Evolutionary conservation across 768 basidiomycete species (phyloP).

Genomic region (Leccinum rimulosum): DNA sequence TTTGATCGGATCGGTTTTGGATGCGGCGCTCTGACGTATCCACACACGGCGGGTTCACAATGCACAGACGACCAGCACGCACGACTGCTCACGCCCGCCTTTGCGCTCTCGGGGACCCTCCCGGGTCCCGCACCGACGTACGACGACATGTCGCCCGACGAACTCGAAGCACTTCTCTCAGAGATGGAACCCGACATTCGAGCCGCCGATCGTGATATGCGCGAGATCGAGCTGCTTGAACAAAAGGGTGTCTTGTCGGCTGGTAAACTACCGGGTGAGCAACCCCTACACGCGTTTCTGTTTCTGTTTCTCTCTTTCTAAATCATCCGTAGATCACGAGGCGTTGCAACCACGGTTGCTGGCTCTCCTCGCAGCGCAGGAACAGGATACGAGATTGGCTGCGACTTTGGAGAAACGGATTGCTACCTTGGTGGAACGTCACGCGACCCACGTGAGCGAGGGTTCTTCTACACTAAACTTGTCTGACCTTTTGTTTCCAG

Average conservation of each 20-base stretch:
- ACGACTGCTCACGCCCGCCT: conserved; percentile 69
- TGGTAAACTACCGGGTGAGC: conserved; percentile 62
- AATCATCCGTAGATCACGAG: conserved; percentile 50
- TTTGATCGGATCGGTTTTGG: too few relatives aligned
- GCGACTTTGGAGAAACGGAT: conserved; percentile 64
- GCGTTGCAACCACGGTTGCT: conserved; percentile 66
- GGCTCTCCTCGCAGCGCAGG: conserved; percentile 52
- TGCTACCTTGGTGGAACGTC: conserved; percentile 60
- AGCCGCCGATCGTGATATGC: conserved; percentile 77
- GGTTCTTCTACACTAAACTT: neutral
- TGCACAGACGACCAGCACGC: conserved; percentile 71
- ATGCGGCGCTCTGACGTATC: neutral
- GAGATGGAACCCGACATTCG: conserved; percentile 88
- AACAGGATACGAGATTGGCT: conserved; percentile 57
- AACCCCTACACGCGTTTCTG: neutral
- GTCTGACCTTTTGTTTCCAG: conserved; percentile 35
- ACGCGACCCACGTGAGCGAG: conserved; percentile 63
- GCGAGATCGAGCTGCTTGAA: conserved; percentile 70
- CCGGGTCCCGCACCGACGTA: conserved; percentile 51
- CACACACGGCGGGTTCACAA: neutral
- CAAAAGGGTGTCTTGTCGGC: conserved; percentile 69
- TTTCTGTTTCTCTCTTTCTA: neutral
- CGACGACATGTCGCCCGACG: conserved; percentile 61
- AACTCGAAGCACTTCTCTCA: conserved; percentile 64
- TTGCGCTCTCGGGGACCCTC: conserved; percentile 66